These are phyloP conservation scores for Ogataea angusta DNA, from an alignment of 805 yeast genomes.

Conservation along the genomic window DNA sequence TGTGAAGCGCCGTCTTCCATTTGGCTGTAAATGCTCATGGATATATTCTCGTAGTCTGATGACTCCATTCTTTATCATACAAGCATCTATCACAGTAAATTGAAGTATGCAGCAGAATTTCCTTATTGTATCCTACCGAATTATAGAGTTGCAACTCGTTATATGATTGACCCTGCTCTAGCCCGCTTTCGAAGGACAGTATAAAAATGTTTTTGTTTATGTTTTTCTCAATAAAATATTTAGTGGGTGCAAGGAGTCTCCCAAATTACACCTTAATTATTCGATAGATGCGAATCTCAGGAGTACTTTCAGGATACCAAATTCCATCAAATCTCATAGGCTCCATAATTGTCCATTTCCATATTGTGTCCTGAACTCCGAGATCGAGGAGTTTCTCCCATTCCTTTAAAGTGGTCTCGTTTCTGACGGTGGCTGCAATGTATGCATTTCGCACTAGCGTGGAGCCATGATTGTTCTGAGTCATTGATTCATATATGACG, in stretches of 20 bases:
- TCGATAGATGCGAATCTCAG: constrained; percentile 25
- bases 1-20: constrained; percentile 4
- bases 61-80: constrained; percentile 18
- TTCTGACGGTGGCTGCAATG: constrained; percentile 77
- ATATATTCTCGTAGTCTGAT: constrained; percentile 21
- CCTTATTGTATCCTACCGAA: background rate
- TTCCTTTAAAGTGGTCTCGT: constrained; percentile 43
- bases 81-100: constrained; percentile 1
- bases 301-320: constrained; percentile 24
- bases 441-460: constrained; percentile 24
- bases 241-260: constrained; percentile 7
- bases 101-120: background rate
- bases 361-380: constrained; percentile 23
- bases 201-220: constrained; percentile 10
- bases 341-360: constrained; percentile 27
- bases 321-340: constrained; percentile 6
- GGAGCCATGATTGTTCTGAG: constrained; percentile 12
- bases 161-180: background rate
- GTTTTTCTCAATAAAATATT: constrained; percentile 9
- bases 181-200: background rate
- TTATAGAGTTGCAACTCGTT: too few species aligned
- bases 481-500: constrained; percentile 41
- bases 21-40: constrained; percentile 13
- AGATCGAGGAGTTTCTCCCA: constrained; percentile 39
- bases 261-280: constrained; percentile 21